Conservation (phyloP, 2,329 filamentous ascomycete genomes). For the Sarocladiaceae sp. region DNA sequence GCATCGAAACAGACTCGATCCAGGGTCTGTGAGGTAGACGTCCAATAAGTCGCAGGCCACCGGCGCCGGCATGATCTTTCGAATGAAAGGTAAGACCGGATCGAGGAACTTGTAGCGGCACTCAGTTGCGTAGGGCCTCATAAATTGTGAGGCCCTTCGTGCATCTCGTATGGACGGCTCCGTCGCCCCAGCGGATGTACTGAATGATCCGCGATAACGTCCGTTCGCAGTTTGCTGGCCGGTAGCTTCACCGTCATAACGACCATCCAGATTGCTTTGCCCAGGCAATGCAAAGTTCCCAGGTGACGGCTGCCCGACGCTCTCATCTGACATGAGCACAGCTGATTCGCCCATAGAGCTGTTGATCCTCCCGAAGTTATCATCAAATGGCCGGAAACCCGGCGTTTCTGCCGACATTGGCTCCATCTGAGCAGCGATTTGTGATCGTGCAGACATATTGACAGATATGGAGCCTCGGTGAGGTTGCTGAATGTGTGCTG, state of each 20-base stretch:
- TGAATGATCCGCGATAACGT: conserved; percentile 15
- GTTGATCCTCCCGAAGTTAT: conserved; percentile 10
- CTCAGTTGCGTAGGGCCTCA: conserved; percentile 12
- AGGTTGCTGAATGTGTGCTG: neutral
- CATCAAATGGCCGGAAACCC: neutral
- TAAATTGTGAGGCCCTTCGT: conserved; percentile 15
- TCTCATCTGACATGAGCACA: conserved; percentile 22
- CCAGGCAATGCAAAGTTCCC: conserved; percentile 12
- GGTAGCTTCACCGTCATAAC: conserved; percentile 15
- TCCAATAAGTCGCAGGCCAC: conserved; percentile 44
- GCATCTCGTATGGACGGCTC: conserved; percentile 11
- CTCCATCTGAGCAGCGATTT: neutral
- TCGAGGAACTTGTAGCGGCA: conserved; percentile 36
- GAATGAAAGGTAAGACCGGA: conserved; percentile 33
- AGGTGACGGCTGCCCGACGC: conserved; percentile 24
- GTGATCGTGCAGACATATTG: neutral
- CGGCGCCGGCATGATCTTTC: conserved; percentile 32
- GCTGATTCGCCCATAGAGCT: conserved; percentile 16
- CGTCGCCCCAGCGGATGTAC: conserved; percentile 11
- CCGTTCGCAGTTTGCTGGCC: conserved; percentile 15
- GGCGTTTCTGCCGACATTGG: neutral
- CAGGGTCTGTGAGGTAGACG: conserved; percentile 41
- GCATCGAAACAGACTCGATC: conserved; percentile 36
- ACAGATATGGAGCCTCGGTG: neutral
- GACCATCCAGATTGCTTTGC: neutral